These are phyloP conservation scores for Aleurites moluccanus DNA, from an alignment of 441 rosid genomes.

Conservation along the genomic window DNA sequence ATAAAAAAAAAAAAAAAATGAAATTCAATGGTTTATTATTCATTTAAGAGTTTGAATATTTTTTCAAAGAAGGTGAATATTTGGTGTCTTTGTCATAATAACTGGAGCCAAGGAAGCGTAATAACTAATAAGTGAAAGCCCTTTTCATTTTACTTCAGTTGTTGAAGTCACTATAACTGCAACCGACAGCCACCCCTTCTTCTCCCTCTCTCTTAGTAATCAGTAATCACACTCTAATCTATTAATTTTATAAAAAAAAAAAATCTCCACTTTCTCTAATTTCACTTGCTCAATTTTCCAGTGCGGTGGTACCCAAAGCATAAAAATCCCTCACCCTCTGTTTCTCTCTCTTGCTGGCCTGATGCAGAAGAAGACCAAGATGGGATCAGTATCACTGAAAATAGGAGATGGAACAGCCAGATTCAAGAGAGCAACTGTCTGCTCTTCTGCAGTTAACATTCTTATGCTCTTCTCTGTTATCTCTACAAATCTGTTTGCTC, in stretches of 20 bases:
- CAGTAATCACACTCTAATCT: not conserved
- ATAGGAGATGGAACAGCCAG: slow-evolving; percentile 90
- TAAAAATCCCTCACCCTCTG: not conserved
- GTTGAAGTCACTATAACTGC: not conserved
- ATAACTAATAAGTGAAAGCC: not conserved
- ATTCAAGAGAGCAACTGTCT: slow-evolving; percentile 66
- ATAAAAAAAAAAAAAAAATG: too few relatives aligned
- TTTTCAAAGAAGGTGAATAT: too few relatives aligned
- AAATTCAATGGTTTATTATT: too few relatives aligned
- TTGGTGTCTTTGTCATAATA: too few relatives aligned
- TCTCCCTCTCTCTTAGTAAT: not conserved
- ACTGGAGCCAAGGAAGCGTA: not conserved
- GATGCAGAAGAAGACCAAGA: slow-evolving; percentile 22
- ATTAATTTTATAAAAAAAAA: not conserved
- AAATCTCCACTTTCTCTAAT: slow-evolving; percentile 20
- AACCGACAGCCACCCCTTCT: not conserved
- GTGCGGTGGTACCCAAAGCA: too few relatives aligned
- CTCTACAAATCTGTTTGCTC: slow-evolving; percentile 84
- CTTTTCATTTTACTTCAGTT: not conserved
- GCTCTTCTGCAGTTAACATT: slow-evolving; percentile 79
- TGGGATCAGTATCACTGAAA: slow-evolving; percentile 84
- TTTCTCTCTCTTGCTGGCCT: not conserved
- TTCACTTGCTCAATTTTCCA: slow-evolving; percentile 11
- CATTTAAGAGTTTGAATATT: too few relatives aligned
- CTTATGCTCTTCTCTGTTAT: slow-evolving; percentile 92